A percentile compares a stretch with the other conserved stretches of the same genome.
These are phyloP conservation scores for Epichloe elymi DNA, from an alignment of 2,329 filamentous ascomycete genomes.

Conservation along the genomic window DNA sequence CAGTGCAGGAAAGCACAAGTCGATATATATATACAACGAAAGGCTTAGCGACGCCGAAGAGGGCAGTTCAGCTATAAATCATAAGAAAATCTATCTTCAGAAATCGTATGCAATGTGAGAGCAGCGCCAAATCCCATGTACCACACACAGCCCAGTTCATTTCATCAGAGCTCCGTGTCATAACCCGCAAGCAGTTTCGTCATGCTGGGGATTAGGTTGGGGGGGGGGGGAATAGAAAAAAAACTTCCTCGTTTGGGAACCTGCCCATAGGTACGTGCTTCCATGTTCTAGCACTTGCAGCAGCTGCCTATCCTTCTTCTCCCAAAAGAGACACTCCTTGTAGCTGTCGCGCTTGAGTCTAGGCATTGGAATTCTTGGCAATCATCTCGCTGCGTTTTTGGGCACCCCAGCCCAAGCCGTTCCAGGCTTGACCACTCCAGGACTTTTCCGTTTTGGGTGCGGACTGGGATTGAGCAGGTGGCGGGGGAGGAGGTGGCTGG, in stretches of 20 bases:
- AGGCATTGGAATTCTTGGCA: background rate
- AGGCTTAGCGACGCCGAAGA: background rate
- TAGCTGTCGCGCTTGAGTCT: background rate
- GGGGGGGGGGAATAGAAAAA: background rate
- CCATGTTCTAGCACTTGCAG: background rate
- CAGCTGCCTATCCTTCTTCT: background rate
- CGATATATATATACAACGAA: slow-evolving; percentile 3
- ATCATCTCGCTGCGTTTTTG: background rate
- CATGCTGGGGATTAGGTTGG: background rate
- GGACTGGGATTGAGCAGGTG: background rate
- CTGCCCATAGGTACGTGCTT: background rate
- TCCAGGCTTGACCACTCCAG: slow-evolving; percentile 5
- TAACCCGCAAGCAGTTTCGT: slow-evolving; percentile 2
- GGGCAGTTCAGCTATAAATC: background rate
- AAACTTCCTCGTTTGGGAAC: background rate
- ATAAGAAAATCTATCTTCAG: background rate
- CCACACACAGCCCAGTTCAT: background rate
- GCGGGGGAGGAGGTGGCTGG: background rate
- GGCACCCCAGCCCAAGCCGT: slow-evolving; percentile 2
- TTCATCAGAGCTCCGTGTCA: background rate
- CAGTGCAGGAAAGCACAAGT: background rate
- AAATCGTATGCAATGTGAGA: background rate
- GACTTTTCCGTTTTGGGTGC: background rate
- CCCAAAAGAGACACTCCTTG: background rate
- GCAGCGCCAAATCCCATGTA: background rate